phyloP scores from a whole-genome alignment of 108 stramenopile genomes.

The Mayamaea pseudoterrestris region DNA sequence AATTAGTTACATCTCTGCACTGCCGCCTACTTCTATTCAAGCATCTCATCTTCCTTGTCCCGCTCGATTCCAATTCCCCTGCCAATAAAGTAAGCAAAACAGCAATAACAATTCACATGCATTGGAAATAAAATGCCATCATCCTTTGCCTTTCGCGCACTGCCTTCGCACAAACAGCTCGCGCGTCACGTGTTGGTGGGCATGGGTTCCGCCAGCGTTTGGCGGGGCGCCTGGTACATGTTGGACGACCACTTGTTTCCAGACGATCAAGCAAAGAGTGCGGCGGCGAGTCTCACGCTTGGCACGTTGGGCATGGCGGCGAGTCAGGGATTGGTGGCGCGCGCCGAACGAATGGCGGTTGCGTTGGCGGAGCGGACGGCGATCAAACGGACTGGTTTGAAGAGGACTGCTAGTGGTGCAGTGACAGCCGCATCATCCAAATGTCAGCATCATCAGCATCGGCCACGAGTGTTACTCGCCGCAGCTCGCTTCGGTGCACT shows the following conservation, averaged over 20 bases:
- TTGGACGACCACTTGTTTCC: conserved; percentile 58
- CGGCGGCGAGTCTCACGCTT: conserved; percentile 15
- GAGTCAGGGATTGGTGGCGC: conserved; percentile 29
- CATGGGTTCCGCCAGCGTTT: conserved; percentile 8
- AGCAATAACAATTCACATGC: too few relatives aligned
- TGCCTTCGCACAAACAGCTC: too few relatives aligned
- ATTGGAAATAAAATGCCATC: too few relatives aligned
- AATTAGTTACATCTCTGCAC: too few relatives aligned
- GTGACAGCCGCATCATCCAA: background rate
- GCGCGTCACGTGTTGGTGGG: too few relatives aligned
- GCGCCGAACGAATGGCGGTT: conserved; percentile 6
- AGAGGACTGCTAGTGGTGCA: conserved; percentile 2
- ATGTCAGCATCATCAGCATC: background rate
- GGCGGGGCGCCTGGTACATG: conserved; percentile 63
- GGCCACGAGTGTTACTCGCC: conserved; percentile 1
- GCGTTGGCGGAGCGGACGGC: background rate
- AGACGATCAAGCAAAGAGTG: conserved; percentile 17
- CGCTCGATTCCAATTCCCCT: too few relatives aligned
- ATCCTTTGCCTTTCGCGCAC: too few relatives aligned
- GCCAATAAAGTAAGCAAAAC: too few relatives aligned
- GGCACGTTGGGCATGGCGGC: conserved; percentile 24
- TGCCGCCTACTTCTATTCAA: too few relatives aligned
- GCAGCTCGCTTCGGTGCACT: conserved; percentile 35
- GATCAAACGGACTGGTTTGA: background rate
- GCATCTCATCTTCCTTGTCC: too few relatives aligned